Conservation (phyloP, 257 asterid genomes). For the Fraxinus pennsylvanica region DNA sequence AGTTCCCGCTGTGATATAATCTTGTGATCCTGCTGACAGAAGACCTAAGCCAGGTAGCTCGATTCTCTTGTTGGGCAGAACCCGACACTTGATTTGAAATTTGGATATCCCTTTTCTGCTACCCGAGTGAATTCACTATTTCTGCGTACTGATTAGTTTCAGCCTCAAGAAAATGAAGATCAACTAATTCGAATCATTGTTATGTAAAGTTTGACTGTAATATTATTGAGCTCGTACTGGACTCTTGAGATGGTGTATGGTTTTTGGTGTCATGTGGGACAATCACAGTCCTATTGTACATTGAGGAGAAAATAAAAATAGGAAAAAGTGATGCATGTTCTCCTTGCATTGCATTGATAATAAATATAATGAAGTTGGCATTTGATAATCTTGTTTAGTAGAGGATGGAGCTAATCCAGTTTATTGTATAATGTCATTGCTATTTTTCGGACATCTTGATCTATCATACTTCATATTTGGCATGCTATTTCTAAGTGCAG, state of each 20-base stretch:
- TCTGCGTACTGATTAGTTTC: conserved; percentile 3
- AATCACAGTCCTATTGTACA: background rate
- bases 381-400: background rate
- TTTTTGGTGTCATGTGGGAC: background rate
- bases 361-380: background rate
- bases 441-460: too few species aligned
- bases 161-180: conserved; percentile 3
- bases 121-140: background rate
- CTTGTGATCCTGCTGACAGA: background rate
- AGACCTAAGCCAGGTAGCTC: conserved; percentile 4
- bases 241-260: background rate
- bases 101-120: background rate
- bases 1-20: conserved; percentile 68
- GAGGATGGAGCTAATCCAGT: background rate
- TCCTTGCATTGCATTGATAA: background rate
- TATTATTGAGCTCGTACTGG: background rate
- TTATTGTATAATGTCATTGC: background rate
- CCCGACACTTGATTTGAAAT: background rate
- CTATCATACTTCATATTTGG: too few species aligned
- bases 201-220: background rate
- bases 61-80: background rate
- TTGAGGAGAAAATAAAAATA: background rate
- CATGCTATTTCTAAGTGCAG: too few species aligned
- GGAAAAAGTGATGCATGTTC: background rate
- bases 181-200: conserved; percentile 4